These are phyloP conservation scores for Corylus americana DNA, from an alignment of 306 rosid species.

Conservation along the genomic window DNA sequence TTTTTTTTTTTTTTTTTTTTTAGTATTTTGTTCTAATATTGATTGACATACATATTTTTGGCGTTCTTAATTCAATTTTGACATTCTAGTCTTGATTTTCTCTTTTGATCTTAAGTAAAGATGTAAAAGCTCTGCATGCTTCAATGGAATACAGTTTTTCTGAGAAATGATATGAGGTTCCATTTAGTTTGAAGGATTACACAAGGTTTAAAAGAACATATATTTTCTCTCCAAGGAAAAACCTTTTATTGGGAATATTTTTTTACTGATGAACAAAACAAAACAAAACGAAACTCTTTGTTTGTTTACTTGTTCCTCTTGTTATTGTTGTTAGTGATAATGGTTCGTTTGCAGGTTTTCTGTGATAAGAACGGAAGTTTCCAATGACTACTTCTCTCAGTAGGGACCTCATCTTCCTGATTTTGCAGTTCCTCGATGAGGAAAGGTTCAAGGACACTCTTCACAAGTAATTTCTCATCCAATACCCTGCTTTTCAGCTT, in stretches of 20 bases:
- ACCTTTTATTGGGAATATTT: background rate
- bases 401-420: conserved; percentile 21
- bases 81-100: background rate
- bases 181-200: background rate
- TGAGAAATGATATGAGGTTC: background rate
- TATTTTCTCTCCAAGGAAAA: background rate
- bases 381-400: conserved; percentile 15
- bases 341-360: conserved; percentile 17
- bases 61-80: background rate
- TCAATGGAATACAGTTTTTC: conserved; percentile 1
- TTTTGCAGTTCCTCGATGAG: conserved; percentile 29
- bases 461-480: conserved; percentile 17
- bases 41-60: background rate
- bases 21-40: background rate
- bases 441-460: conserved; percentile 23
- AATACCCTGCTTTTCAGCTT: conserved; percentile 2
- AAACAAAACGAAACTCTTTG: background rate
- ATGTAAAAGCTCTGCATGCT: background rate
- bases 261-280: background rate
- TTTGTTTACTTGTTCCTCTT: conserved; percentile 4
- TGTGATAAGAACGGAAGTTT: conserved; percentile 7
- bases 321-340: background rate
- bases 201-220: background rate
- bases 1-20: background rate
- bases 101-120: background rate